These are phyloP conservation scores for Shiraia bambusicola DNA, from an alignment of 2,329 filamentous ascomycete genomes.

Conservation along the genomic window DNA sequence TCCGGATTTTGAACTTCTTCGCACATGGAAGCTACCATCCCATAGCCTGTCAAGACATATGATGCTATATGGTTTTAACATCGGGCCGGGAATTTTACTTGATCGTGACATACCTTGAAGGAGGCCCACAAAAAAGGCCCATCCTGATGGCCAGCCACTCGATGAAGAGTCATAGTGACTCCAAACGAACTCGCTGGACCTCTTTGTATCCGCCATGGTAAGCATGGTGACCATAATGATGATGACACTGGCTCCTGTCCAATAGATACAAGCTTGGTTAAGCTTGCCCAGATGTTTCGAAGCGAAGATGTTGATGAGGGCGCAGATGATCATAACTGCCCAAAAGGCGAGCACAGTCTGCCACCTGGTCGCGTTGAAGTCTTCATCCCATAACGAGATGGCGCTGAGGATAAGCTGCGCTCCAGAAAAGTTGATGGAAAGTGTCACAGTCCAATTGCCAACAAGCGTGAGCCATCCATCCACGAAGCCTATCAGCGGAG, in stretches of 20 bases:
- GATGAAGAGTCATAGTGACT: slow-evolving; percentile 63
- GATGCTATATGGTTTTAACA: slow-evolving; percentile 44
- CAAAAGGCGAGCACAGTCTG: slow-evolving; percentile 54
- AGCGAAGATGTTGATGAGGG: slow-evolving; percentile 51
- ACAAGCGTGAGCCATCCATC: slow-evolving; percentile 78
- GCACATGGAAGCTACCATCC: slow-evolving; percentile 80
- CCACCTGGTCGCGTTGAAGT: slow-evolving; percentile 48
- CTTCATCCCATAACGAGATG: slow-evolving; percentile 48
- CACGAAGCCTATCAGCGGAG: slow-evolving; percentile 67
- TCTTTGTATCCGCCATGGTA: slow-evolving; percentile 67
- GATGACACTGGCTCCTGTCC: slow-evolving; percentile 71
- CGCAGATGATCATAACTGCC: slow-evolving; percentile 52
- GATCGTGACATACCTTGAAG: slow-evolving; percentile 53
- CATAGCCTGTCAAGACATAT: slow-evolving; percentile 73
- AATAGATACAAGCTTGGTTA: slow-evolving; percentile 71
- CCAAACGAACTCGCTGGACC: slow-evolving; percentile 65
- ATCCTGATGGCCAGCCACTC: slow-evolving; percentile 70
- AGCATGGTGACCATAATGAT: slow-evolving; percentile 64
- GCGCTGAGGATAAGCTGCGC: slow-evolving; percentile 59
- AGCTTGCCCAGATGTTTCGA: slow-evolving; percentile 56
- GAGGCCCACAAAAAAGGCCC: slow-evolving; percentile 73
- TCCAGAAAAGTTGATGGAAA: slow-evolving; percentile 77
- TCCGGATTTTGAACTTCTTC: slow-evolving; percentile 69
- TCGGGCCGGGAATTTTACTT: too few relatives aligned
- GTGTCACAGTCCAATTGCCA: slow-evolving; percentile 78